Evolutionary conservation across 2,329 filamentous ascomycete species (phyloP), one percentile per base, ranked within the genome.

Genomic region (Alternaria hordeiaustralica): DNA sequence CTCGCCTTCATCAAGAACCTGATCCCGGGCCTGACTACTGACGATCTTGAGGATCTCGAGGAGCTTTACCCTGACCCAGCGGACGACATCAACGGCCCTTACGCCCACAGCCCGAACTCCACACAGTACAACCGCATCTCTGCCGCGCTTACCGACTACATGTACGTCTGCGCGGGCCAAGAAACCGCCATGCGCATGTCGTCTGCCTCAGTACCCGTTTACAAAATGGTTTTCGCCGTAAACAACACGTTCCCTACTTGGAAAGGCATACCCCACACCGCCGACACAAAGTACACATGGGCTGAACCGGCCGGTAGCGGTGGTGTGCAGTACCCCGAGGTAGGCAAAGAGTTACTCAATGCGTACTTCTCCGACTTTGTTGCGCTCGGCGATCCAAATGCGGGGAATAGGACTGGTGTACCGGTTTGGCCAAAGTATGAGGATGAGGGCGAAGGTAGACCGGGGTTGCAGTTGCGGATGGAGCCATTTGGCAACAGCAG

Each of bases 301-400:
- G 82, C 82, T 26, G 84, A 84, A 64, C 88, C 86, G 0, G 68
- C 87, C 43, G 79, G 90, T 56, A 78, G 78, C 73, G 61, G 65
- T 2, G 72, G 71, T 7, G 66, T 72, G 0, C 71, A 76, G 83
- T 83, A 81, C 58, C 71, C 69, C 2, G 71, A 80, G 1, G 73
- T 84, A 6, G 79, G 80, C 5, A 72, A 73, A 45, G 28, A 63
- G 15, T 61, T 80, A 12, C 81, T 84, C 71, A 75, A 76, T 54
- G 73, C 71, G 9, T 79, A 75, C 47, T 84, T 82, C 70, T 77
- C 79, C 0, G 73, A 75, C 12, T 84, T 84, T 64, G 79, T 84
- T 5, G 70, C 75, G 6, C 69, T 78, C 26, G 71, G 79, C 13
- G 75, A 82, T 62, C 82, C 82, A 6, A 84, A 82, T 60, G 59